Percentiles rank a stretch among this genome's conserved stretches.
phyloP scores from a whole-genome alignment of 2,329 filamentous ascomycete species.

The Basipetospora chlamydospora region DNA sequence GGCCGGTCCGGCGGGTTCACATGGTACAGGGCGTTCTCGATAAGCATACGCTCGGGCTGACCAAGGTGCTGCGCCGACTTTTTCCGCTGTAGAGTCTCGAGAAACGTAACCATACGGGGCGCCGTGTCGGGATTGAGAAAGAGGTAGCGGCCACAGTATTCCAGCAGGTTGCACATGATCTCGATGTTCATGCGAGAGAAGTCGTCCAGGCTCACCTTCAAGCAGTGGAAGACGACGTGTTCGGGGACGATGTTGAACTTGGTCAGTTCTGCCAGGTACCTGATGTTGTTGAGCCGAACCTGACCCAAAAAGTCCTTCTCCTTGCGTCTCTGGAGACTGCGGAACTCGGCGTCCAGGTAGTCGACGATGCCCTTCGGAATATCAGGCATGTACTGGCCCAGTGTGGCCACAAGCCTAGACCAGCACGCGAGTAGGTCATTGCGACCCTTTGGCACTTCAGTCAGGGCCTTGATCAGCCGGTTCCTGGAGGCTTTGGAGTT shows the following conservation, averaged over 20 bases:
- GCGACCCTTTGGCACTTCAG: slow-evolving; percentile 87
- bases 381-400: slow-evolving; percentile 88
- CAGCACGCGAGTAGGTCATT: slow-evolving; percentile 84
- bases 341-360: slow-evolving; percentile 91
- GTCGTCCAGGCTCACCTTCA: slow-evolving; percentile 94
- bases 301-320: slow-evolving; percentile 95
- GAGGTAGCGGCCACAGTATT: slow-evolving; percentile 91
- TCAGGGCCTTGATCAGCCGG: slow-evolving; percentile 78
- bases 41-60: slow-evolving; percentile 92
- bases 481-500: slow-evolving; percentile 98
- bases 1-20: slow-evolving; percentile 89
- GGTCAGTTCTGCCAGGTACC: slow-evolving; percentile 93
- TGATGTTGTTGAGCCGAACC: slow-evolving; percentile 83
- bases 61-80: slow-evolving; percentile 91
- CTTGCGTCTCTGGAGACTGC: slow-evolving; percentile 89
- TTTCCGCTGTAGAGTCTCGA: slow-evolving; percentile 90
- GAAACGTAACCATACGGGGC: slow-evolving; percentile 82
- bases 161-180: slow-evolving; percentile 88
- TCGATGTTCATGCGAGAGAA: slow-evolving; percentile 99
- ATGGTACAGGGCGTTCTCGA: slow-evolving; percentile 96
- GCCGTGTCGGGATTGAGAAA: slow-evolving; percentile 85
- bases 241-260: slow-evolving; percentile 98
- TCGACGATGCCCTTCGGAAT: slow-evolving; percentile 83
- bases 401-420: slow-evolving; percentile 80
- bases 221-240: slow-evolving; percentile 95